Conservation (phyloP, 2,329 filamentous ascomycete genomes). For the Cladophialophora exuberans region DNA sequence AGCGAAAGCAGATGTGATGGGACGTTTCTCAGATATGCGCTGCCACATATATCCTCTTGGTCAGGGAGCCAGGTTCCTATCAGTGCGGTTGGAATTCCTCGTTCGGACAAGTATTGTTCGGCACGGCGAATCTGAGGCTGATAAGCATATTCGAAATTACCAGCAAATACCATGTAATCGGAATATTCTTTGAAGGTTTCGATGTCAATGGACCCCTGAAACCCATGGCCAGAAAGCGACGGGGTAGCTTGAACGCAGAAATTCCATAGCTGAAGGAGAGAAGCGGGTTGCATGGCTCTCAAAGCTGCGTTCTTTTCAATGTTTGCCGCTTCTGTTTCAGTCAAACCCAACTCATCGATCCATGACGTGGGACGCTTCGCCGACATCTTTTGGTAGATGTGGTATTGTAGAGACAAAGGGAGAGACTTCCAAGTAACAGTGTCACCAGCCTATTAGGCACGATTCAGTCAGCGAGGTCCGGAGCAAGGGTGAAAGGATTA, state of each 20-base stretch:
- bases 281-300: constrained; percentile 7
- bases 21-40: neutral
- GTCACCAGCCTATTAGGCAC: neutral
- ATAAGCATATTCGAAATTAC: constrained; percentile 22
- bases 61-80: constrained; percentile 25
- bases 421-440: constrained; percentile 16
- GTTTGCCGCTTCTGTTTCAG: constrained; percentile 12
- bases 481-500: neutral
- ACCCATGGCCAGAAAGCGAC: neutral
- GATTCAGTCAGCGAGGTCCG: neutral
- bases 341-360: constrained; percentile 14
- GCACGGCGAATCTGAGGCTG: constrained; percentile 16
- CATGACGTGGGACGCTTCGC: neutral
- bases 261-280: constrained; percentile 17
- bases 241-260: constrained; percentile 2
- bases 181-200: constrained; percentile 20
- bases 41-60: constrained; percentile 2
- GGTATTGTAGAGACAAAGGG: constrained; percentile 22
- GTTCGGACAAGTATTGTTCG: constrained; percentile 8
- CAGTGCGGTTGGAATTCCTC: constrained; percentile 2
- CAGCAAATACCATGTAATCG: constrained; percentile 23
- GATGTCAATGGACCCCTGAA: constrained; percentile 11
- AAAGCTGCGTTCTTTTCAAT: constrained; percentile 9
- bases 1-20: neutral
- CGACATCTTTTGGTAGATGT: constrained; percentile 17